Conservation (phyloP, 2,329 filamentous ascomycete genomes). For the Scedosporium apiospermum region DNA sequence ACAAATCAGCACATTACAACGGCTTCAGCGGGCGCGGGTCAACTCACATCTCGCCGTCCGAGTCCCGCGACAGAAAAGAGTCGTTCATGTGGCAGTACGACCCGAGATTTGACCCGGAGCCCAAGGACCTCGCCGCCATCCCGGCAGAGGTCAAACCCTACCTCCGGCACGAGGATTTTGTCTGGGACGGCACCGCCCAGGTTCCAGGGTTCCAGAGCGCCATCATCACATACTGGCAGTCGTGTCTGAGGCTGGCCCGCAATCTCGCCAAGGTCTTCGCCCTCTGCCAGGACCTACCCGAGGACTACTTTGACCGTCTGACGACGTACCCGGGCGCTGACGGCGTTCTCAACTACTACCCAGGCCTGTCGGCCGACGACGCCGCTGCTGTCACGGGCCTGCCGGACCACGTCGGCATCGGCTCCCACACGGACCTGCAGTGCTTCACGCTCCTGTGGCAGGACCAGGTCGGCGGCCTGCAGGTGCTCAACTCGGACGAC, state of each 20-base stretch:
- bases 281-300: constrained; percentile 41
- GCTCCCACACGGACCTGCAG: constrained; percentile 37
- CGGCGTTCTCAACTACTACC: constrained; percentile 31
- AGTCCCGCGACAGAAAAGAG: too few species aligned
- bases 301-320: constrained; percentile 45
- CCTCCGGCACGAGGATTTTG: too few species aligned
- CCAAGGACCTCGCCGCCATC: too few species aligned
- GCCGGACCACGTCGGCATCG: constrained; percentile 29
- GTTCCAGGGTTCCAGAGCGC: constrained; percentile 37
- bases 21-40: too few species aligned
- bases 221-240: constrained; percentile 35
- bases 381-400: too few species aligned
- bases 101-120: too few species aligned
- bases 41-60: too few species aligned
- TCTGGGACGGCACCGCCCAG: too few species aligned
- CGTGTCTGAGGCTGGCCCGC: constrained; percentile 39
- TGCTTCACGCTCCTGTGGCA: constrained; percentile 23
- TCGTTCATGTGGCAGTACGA: too few species aligned
- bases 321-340: constrained; percentile 39
- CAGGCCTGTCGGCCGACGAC: constrained; percentile 12
- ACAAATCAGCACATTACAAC: too few species aligned
- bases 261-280: constrained; percentile 43
- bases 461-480: constrained; percentile 22
- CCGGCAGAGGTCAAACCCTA: too few species aligned
- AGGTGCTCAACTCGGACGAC: constrained; percentile 14